Base-by-base conservation (phyloP, 2,329 filamentous ascomycete species). In the Hypoxylon sp. region DNA sequence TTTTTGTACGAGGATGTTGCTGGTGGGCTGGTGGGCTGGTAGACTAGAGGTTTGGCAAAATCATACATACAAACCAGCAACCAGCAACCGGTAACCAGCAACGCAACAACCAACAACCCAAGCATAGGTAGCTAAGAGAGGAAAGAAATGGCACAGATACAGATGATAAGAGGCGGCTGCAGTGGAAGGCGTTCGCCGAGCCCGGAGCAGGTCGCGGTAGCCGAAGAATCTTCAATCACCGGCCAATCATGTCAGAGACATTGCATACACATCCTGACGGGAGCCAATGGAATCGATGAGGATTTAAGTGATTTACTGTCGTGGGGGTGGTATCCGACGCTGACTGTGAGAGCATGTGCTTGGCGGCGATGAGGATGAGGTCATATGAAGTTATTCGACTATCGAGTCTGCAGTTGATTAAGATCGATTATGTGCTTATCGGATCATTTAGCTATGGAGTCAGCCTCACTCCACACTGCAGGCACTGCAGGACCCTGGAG, bases 161-260 rank as follows among this genome's bases (percentile, higher is more conserved):
- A 65, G 22, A 22, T 17, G 48, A 43, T 22, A 44, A n/a, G 55
- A 52, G 52, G 47, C 57, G 53, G 60, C 62, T 68, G 63, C 66
- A 68, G 64, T 63, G 57, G 30, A 60, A 54, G 17, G 43, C 49
- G 55, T 44, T 58, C 59, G 70, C 69, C 68, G 70, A 71, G 59
- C 59, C 64, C 69, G 68, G 65, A 68, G 62, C 56, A 59, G 64
- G 67, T 67, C 43, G 56, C 71, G 62, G 59, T 56, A 61, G 64
- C 69, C 68, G 67, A 64, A 62, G 37, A 64, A 67, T 67, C 63
- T 68, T 67, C 59, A 65, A 67, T 54, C 39, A 20, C 51, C 48
- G 57, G 59, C 71, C 71, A 73, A 73, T 73, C 62, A 72, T 24
- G 54, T 24, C 8, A 43, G 26, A 37, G 17, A 48, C 51, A 72